phyloP scores from a whole-genome alignment of 2,329 filamentous ascomycete genomes.

The Botrytis squamosa region DNA sequence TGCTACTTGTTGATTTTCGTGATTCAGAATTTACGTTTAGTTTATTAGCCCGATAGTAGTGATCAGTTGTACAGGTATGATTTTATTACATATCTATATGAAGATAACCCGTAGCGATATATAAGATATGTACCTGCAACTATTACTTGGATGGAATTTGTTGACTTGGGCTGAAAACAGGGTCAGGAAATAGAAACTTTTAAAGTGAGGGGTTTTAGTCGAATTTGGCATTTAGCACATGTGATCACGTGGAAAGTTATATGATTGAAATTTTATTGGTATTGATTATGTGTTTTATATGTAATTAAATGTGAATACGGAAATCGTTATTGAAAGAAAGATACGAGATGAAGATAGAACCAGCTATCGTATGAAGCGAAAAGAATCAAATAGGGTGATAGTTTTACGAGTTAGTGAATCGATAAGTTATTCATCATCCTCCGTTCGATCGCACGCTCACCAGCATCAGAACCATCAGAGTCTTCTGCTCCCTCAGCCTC shows the following conservation, averaged over 20 bases:
- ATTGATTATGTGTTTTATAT: neutral
- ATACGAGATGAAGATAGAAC: neutral
- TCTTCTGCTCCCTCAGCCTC: neutral
- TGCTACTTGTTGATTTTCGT: neutral
- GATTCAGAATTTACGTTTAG: neutral
- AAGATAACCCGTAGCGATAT: neutral
- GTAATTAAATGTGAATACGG: accelerated
- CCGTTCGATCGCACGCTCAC: neutral
- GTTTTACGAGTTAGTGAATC: neutral
- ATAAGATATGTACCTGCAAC: neutral
- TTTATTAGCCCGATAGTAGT: neutral
- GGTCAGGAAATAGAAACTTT: neutral
- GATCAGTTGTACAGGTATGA: neutral
- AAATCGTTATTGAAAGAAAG: neutral
- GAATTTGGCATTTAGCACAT: neutral
- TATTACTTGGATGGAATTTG: neutral
- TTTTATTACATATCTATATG: neutral
- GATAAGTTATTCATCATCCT: neutral
- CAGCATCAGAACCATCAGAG: neutral
- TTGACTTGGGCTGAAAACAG: neutral
- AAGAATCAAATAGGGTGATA: neutral
- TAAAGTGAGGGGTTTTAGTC: neutral
- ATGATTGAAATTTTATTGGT: neutral
- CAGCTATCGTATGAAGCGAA: neutral
- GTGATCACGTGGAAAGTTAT: neutral